phyloP scores from a whole-genome alignment of 768 basidiomycete species.

The Chalciporus chontae region DNA sequence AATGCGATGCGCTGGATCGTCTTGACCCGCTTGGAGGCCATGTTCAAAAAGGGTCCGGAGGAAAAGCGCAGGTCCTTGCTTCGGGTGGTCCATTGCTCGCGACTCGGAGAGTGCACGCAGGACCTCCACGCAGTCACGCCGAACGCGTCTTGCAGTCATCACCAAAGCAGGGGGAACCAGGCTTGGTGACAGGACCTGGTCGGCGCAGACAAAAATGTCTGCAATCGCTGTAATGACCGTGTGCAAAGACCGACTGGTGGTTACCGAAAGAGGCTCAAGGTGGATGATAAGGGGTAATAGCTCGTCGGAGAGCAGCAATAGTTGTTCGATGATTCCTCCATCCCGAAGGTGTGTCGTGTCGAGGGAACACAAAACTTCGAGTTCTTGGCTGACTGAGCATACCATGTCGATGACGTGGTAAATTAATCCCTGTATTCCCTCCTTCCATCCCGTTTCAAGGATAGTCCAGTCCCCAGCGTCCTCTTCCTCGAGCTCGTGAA shows the following conservation, averaged over 20 bases:
- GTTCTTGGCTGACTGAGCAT: constrained; percentile 46
- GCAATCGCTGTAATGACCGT: constrained; percentile 41
- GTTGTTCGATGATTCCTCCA: constrained; percentile 45
- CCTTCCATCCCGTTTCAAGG: constrained; percentile 58
- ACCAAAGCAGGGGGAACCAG: constrained; percentile 26
- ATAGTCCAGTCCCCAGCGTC: constrained; percentile 54
- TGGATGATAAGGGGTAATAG: constrained; percentile 47
- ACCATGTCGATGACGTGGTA: constrained; percentile 55
- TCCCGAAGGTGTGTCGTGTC: constrained; percentile 33
- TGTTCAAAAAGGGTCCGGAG: constrained; percentile 56
- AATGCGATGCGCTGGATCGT: constrained; percentile 57
- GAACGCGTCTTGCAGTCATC: constrained; percentile 35
- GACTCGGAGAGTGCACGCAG: constrained; percentile 36
- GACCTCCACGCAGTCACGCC: constrained; percentile 50
- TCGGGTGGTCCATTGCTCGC: constrained; percentile 33
- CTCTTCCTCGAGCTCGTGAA: constrained; percentile 46
- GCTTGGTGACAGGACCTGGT: constrained; percentile 40
- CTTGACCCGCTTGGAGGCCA: constrained; percentile 34
- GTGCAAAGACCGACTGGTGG: constrained; percentile 50
- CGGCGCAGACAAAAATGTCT: constrained; percentile 55
- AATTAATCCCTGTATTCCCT: constrained; percentile 53
- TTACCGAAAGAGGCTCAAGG: constrained; percentile 44
- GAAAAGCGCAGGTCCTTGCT: constrained; percentile 46
- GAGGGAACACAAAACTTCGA: constrained; percentile 51
- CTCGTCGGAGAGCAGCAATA: constrained; percentile 55